phyloP scores from a whole-genome alignment of 2,329 filamentous ascomycete genomes.

The Trichophyton simii region DNA sequence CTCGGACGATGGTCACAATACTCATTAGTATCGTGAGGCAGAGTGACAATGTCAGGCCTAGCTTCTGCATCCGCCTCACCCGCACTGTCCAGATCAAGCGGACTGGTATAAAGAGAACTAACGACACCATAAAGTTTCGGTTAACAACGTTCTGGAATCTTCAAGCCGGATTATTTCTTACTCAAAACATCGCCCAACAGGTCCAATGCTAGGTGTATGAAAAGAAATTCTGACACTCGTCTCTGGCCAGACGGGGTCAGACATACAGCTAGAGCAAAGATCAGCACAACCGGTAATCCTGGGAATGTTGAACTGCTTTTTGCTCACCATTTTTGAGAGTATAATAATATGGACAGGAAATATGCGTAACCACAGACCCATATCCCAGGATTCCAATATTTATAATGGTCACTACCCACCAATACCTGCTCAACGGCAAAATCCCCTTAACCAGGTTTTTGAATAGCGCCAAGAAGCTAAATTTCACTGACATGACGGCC shows the following conservation, averaged over 20 bases:
- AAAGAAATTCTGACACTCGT: neutral
- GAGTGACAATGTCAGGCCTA: neutral
- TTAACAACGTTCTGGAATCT: neutral
- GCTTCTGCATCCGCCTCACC: slow-evolving; percentile 1
- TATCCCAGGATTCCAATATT: neutral
- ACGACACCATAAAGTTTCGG: neutral
- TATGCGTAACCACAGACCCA: neutral
- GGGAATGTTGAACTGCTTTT: neutral
- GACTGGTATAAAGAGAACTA: slow-evolving; percentile 1
- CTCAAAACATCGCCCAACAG: neutral
- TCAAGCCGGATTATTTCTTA: neutral
- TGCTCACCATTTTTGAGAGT: neutral
- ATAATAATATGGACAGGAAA: slow-evolving; percentile 4
- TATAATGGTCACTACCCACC: neutral
- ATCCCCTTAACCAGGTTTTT: neutral
- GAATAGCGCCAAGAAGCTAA: neutral
- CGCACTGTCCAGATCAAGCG: neutral
- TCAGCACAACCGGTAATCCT: neutral
- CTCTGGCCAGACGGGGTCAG: neutral
- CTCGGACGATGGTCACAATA: slow-evolving; percentile 1
- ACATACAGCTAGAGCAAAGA: neutral
- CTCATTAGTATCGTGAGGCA: slow-evolving; percentile 4
- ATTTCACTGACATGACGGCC: neutral
- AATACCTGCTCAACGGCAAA: neutral
- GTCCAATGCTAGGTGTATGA: slow-evolving; percentile 1